Evolutionary conservation across 345 rosid genomes (phyloP), one percentile per base, ranked within the genome.

Genomic region (Chamaenerion angustifolium): DNA sequence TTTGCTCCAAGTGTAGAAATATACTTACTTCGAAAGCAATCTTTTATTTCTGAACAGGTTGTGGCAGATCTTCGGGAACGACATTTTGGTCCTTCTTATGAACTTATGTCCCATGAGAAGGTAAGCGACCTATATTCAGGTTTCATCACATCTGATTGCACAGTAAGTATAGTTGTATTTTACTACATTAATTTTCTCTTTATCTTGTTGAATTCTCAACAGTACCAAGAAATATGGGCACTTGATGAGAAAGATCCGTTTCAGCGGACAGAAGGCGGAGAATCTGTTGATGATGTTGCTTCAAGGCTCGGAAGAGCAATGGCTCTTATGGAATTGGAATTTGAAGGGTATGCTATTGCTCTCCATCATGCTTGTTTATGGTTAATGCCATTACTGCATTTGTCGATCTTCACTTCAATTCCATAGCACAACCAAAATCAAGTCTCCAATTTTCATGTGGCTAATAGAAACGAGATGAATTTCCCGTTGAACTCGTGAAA

Each of bases 181-280:
- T 12, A 42, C 16, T 41, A 6, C 42, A 6, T 48, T 37, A 25
- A 41, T 46, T 46, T 57, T 51, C 40, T 56, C 40, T 45, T 40
- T 3, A 31, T 5, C 37, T 31, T 7, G 10, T 43, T 56, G 19
- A 59, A n/a, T 17, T 37, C 31, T 55, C 4, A 25, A 31, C 74
- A 90, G 96, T 83, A 80, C 63, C 25, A 71, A 10, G 92, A 83
- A 67, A 83, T 86, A 68, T 86, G 94, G 92, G 85, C 74, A 27
- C 77, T 86, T 43, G 94, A 86, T 55, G 95, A 80, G 74, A 75
- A 81, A 48, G 87, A 90, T 69, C 94, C 95, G 5, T 78, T 84
- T 48, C 45, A 56, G 64, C 55, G 52, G 59, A 85, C 83, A 23
- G 78, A 72, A 69, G 93, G 82, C 19, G 98, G 98, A 54, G 98